Evolutionary conservation across 305 asterid genomes (phyloP), one percentile per base, ranked within the genome.

Genomic region (Fraxinus baroniana): DNA sequence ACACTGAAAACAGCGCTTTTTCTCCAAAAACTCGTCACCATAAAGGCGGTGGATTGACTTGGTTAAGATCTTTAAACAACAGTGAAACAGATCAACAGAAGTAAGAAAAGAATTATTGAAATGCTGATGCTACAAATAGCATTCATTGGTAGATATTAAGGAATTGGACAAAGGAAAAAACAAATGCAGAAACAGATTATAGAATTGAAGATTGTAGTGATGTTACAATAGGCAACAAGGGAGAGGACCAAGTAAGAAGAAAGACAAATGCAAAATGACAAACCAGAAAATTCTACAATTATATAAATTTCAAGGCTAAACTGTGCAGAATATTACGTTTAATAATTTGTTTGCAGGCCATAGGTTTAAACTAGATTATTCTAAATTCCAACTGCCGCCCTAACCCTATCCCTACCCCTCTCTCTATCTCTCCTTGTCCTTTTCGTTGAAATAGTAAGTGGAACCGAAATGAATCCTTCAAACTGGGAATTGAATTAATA

Each of bases 231-330:
- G 83, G 88, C 86, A 87, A 72, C 80, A 85, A 85, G 78, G 68
- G 20, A 82, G 15, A 0, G 46, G 37, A 13, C 62, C n/a, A 35
- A 22, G 44, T 41, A 75, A 64, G 0, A 26, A 17, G 64, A 84
- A 83, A 66, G 89, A 91, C 97, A 92, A 78, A 86, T 79, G 83
- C 89, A 84, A 78, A 79, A 80, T 86, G 83, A 85, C 89, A 86
- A 84, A 49, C 49, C 64, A 85, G 32, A 41, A 26, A 76, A 60
- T 33, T 7, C 26, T 44, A 12, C 26, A 3, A 12, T 4, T 35
- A 57, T 15, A 13, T 3, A 37, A 30, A 20, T 74, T 24, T 46
- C 12, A 30, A 9, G 78, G 49, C 77, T 74, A 71, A 71, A 78
- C 36, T 76, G 33, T 77, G 73, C 1, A 32, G 57, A 60, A 52